phyloP scores from a whole-genome alignment of 257 asterid species.

The Solanum verrucosum region DNA sequence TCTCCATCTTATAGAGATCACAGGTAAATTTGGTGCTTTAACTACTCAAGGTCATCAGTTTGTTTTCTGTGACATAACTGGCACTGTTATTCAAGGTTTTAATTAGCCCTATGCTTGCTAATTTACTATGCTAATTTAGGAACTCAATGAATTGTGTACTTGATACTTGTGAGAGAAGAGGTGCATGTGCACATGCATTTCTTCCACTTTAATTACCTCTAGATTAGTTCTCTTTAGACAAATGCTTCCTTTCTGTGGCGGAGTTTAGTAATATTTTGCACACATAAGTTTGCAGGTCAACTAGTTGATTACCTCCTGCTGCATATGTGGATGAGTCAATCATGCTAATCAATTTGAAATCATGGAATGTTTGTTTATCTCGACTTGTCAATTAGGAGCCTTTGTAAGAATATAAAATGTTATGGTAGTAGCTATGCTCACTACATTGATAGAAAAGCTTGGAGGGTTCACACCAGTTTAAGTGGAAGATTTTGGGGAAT shows the following conservation, averaged over 20 bases:
- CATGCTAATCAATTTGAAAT: background rate
- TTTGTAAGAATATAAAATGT: background rate
- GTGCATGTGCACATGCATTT: background rate
- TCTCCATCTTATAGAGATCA: conserved; percentile 65
- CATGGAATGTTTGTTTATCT: background rate
- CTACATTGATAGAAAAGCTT: background rate
- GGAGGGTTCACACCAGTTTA: background rate
- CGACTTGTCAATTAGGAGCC: background rate
- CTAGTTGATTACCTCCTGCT: background rate
- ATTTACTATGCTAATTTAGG: background rate
- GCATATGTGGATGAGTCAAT: background rate
- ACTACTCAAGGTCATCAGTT: background rate
- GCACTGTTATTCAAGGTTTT: background rate
- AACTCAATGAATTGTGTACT: background rate
- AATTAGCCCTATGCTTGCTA: background rate
- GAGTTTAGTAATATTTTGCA: background rate
- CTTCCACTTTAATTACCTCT: background rate
- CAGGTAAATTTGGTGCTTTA: conserved; percentile 32
- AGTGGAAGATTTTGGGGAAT: background rate
- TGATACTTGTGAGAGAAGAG: background rate
- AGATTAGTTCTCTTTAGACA: background rate
- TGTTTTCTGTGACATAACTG: background rate
- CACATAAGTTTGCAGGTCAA: background rate
- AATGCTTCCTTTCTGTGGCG: background rate
- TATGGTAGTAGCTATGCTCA: background rate